A percentile compares a stretch with the other conserved stretches of the same genome.
Conservation (phyloP, 192 early-diverging fungal species). For the Linnemannia schmuckeri region DNA sequence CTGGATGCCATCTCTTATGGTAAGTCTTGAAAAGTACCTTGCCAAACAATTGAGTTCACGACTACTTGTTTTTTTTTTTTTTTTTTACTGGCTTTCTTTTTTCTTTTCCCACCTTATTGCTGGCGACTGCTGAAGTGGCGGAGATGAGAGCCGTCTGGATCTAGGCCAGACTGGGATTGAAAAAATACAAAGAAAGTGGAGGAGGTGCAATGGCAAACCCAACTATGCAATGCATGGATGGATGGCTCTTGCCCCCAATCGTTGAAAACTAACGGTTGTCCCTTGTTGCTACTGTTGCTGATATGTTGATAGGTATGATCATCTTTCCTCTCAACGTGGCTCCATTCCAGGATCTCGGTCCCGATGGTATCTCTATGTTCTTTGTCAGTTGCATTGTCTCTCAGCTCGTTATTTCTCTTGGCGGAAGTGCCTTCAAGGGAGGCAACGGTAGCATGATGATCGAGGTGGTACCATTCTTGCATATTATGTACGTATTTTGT, state of each 20-base stretch:
- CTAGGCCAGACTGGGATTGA: background rate
- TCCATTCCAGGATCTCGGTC: conserved; percentile 77
- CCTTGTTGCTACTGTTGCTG: background rate
- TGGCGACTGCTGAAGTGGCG: background rate
- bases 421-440: conserved; percentile 91
- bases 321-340: conserved; percentile 88
- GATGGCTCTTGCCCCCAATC: background rate
- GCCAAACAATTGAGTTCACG: background rate
- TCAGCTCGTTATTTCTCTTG: conserved; percentile 80
- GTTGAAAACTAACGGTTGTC: background rate
- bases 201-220: background rate
- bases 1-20: conserved; percentile 93
- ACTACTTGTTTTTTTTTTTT: background rate
- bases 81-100: conserved; percentile 17
- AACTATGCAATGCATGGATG: background rate
- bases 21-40: conserved; percentile 17
- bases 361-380: conserved; percentile 96
- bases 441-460: conserved; percentile 94
- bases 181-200: background rate
- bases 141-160: background rate
- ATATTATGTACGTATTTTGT: conserved; percentile 72
- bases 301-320: conserved; percentile 72
- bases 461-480: conserved; percentile 90
- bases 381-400: conserved; percentile 82
- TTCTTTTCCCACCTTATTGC: conserved; percentile 8